A percentile compares a stretch with the other conserved stretches of the same genome.
phyloP scores from a whole-genome alignment of 805 yeast species.

The Grigorovia yakushimaensis region DNA sequence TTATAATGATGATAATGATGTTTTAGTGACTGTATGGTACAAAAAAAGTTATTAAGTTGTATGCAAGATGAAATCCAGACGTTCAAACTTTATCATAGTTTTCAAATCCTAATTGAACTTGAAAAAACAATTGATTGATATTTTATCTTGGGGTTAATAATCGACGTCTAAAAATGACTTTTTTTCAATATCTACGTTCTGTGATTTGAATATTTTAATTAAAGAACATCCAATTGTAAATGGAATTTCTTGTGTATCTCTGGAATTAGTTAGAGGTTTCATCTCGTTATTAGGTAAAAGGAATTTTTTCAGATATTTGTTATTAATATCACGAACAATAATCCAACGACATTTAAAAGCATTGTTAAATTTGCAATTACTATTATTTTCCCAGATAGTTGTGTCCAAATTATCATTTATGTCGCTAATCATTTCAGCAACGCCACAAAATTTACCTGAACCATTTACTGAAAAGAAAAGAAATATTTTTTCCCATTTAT shows the following conservation, averaged over 20 bases:
- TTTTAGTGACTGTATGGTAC: no score
- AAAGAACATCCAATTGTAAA: constrained; percentile 38
- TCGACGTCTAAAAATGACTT: constrained; percentile 16
- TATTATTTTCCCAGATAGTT: constrained; percentile 34
- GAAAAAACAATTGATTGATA: neutral
- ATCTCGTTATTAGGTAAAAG: constrained; percentile 37
- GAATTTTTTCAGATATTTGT: constrained; percentile 37
- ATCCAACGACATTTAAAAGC: constrained; percentile 48
- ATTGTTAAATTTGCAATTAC: constrained; percentile 38
- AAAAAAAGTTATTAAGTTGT: no score
- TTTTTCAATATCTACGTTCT: constrained; percentile 4
- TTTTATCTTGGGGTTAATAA: neutral
- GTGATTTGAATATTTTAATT: constrained; percentile 34
- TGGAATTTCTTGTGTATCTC: constrained; percentile 55
- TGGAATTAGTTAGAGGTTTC: constrained; percentile 46
- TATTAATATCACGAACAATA: constrained; percentile 41
- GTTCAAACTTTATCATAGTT: no score
- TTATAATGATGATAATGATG: no score
- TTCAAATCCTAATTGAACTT: neutral
- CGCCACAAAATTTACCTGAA: constrained; percentile 49
- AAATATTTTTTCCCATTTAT: constrained; percentile 29
- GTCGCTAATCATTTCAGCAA: constrained; percentile 41
- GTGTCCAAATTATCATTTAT: constrained; percentile 25
- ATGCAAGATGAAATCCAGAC: no score
- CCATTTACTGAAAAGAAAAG: constrained; percentile 50